phyloP scores from a whole-genome alignment of 1,284 basidiomycete species.

The Rhodotorula sp. region DNA sequence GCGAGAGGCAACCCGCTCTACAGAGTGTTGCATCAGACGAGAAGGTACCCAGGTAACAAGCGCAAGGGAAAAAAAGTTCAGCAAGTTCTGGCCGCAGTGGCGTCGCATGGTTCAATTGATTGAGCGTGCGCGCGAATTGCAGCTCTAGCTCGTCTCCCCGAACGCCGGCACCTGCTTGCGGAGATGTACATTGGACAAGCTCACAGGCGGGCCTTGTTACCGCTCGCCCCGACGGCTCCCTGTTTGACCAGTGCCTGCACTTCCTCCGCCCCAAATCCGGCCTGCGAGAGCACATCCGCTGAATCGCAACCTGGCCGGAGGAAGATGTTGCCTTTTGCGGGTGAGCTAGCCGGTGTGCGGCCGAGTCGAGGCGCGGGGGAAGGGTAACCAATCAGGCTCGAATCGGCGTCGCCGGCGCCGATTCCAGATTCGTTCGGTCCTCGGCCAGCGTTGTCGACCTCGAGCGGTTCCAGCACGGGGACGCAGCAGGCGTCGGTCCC shows the following conservation, averaged over 20 bases:
- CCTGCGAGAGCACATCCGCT: conserved; percentile 43
- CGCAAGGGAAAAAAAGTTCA: no score
- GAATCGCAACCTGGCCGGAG: conserved; percentile 47
- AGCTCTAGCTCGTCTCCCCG: no score
- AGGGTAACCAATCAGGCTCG: conserved; percentile 43
- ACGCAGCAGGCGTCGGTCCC: conserved; percentile 73
- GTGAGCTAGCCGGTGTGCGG: conserved; percentile 44
- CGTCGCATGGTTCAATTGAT: no score
- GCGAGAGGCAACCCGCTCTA: no score
- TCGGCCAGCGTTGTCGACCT: conserved; percentile 42
- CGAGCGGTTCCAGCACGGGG: conserved; percentile 59
- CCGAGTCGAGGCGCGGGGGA: conserved; percentile 44
- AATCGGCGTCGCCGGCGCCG: conserved; percentile 14
- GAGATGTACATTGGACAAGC: no score
- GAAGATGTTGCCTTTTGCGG: conserved; percentile 32
- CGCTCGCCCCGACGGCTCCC: conserved; percentile 37
- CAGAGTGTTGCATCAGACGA: no score
- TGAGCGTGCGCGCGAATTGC: no score
- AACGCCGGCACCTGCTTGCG: no score
- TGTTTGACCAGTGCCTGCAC: conserved; percentile 8
- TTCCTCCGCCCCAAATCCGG: conserved; percentile 23
- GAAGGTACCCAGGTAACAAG: no score
- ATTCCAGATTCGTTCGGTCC: conserved; percentile 31
- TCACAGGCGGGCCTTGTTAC: conserved; percentile 28
- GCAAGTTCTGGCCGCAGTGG: no score